A percentile compares a stretch with the other conserved stretches of the same genome.
Evolutionary conservation across 2,329 filamentous ascomycete genomes (phyloP).

Genomic region (Aspergillus ochraceus): DNA sequence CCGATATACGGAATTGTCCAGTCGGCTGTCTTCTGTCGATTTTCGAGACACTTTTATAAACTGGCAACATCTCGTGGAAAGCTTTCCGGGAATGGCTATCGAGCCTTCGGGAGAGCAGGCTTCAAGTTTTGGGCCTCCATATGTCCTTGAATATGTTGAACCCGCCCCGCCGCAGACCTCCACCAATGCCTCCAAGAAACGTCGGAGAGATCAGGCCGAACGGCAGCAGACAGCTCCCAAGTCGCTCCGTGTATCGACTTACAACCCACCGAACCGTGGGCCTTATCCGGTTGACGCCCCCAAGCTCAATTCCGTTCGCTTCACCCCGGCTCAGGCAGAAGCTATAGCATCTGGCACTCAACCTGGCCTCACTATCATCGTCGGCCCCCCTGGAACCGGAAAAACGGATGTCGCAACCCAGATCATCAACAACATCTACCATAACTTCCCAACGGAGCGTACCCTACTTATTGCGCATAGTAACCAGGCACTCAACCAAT

Average conservation of each 20-base stretch:
- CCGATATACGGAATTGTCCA: constrained; percentile 78
- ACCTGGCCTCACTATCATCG: constrained; percentile 87
- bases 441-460: constrained; percentile 91
- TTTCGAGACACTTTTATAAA: constrained; percentile 93
- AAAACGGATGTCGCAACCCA: constrained; percentile 99
- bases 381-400: constrained; percentile 92
- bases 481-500: constrained; percentile 94
- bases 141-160: constrained; percentile 71
- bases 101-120: constrained; percentile 72
- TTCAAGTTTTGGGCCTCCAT: constrained; percentile 80
- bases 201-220: constrained; percentile 74
- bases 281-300: constrained; percentile 85
- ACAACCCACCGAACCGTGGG: constrained; percentile 82
- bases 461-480: constrained; percentile 93
- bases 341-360: constrained; percentile 93
- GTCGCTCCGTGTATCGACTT: constrained; percentile 80
- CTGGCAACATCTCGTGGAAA: constrained; percentile 91
- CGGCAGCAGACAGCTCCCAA: constrained; percentile 63
- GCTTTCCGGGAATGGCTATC: constrained; percentile 81
- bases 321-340: constrained; percentile 87
- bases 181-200: constrained; percentile 76
- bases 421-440: constrained; percentile 98
- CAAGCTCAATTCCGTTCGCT: constrained; percentile 79
- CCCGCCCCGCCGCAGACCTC: constrained; percentile 52
- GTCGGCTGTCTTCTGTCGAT: constrained; percentile 75